A percentile compares a stretch with the other conserved stretches of the same genome.
These are phyloP conservation scores for Pezicula rhizophila DNA, from an alignment of 2,329 filamentous ascomycete species.

Conservation along the genomic window DNA sequence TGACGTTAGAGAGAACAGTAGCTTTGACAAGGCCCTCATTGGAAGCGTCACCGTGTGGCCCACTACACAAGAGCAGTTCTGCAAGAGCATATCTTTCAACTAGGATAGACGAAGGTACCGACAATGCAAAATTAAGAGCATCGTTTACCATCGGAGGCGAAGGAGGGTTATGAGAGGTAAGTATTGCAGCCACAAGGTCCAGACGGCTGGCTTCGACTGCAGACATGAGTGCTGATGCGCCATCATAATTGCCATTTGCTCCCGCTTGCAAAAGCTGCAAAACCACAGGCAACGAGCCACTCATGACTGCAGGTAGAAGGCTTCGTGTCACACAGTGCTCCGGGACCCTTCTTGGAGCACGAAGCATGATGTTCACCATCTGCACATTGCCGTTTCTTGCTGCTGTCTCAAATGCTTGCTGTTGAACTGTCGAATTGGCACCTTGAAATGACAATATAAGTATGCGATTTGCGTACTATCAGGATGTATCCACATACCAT, in stretches of 20 bases:
- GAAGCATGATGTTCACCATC: slow-evolving; percentile 8
- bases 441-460: slow-evolving; percentile 1
- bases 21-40: slow-evolving; percentile 11
- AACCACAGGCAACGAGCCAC: slow-evolving; percentile 2
- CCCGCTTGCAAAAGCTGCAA: slow-evolving; percentile 8
- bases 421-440: slow-evolving; percentile 5
- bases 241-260: slow-evolving; percentile 47
- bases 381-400: slow-evolving; percentile 7
- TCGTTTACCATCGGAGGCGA: slow-evolving; percentile 40
- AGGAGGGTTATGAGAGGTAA: slow-evolving; percentile 48
- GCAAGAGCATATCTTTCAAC: slow-evolving; percentile 45
- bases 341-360: slow-evolving; percentile 7
- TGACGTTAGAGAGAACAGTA: slow-evolving; percentile 3
- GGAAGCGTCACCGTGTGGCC: slow-evolving; percentile 42
- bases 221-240: slow-evolving; percentile 44
- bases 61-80: slow-evolving; percentile 52
- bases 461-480: neutral
- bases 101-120: slow-evolving; percentile 39
- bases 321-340: slow-evolving; percentile 6
- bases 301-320: slow-evolving; percentile 6
- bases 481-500: slow-evolving; percentile 5
- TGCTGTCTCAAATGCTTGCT: slow-evolving; percentile 3
- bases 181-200: slow-evolving; percentile 49
- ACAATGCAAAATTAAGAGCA: slow-evolving; percentile 43
- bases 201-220: slow-evolving; percentile 43